Evolutionary conservation across 371 early-diverging fungal species (phyloP).

Genomic region (Actinomortierella wolfii): DNA sequence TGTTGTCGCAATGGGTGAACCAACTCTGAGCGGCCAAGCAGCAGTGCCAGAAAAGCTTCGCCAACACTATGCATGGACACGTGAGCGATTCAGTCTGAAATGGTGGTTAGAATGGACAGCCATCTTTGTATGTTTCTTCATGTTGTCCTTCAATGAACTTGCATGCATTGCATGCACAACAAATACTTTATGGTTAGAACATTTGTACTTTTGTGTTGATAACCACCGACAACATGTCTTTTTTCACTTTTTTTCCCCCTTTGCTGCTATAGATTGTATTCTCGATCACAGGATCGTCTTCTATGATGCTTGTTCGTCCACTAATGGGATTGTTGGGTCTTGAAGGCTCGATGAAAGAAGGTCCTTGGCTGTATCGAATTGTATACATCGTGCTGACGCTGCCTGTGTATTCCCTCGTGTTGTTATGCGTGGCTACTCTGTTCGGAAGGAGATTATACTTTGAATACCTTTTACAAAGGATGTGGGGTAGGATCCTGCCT

Average conservation of each 20-base stretch:
- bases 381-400: constrained; percentile 51
- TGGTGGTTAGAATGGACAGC: constrained; percentile 45
- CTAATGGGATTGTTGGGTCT: constrained; percentile 23
- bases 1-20: too few species aligned
- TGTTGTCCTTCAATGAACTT: neutral
- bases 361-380: constrained; percentile 56
- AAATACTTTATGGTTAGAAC: neutral
- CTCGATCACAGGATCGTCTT: constrained; percentile 38
- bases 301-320: constrained; percentile 34
- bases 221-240: neutral
- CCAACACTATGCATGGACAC: constrained; percentile 37
- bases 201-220: too few species aligned
- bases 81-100: constrained; percentile 30
- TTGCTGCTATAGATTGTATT: constrained; percentile 17
- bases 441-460: constrained; percentile 53
- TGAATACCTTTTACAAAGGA: constrained; percentile 46
- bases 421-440: constrained; percentile 52
- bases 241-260: neutral
- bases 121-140: constrained; percentile 21
- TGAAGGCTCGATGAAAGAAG: constrained; percentile 47
- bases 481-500: constrained; percentile 57
- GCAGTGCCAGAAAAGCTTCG: constrained; percentile 3
- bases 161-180: neutral
- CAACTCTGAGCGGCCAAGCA: too few species aligned
- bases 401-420: constrained; percentile 52